Evolutionary conservation across 1,284 basidiomycete species (phyloP), one percentile per base, ranked within the genome.

Genomic region (Sphaerobolus stellatus): DNA sequence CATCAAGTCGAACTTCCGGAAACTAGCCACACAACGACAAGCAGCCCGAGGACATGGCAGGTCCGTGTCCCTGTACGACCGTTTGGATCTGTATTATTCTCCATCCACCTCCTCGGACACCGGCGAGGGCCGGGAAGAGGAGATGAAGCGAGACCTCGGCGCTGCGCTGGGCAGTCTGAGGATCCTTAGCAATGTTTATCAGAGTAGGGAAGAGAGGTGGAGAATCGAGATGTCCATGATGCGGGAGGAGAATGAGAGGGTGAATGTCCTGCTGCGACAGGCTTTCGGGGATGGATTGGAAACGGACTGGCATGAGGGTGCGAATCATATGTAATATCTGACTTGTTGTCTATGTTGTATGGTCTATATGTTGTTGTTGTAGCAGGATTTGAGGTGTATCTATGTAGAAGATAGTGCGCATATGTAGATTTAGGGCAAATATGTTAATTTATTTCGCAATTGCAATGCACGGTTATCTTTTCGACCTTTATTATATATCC

Each of bases 191-290:
- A 68, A 73, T 40, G 83, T 90, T 40, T 88, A 87, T 56, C 83
- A 83, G 28, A 77, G 83, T 58, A 72, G 86, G 16, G 85, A 87
- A 66, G 75, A 76, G 46, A 72, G 87, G 34, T 87, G 86, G 82
- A 69, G 76, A 30, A 84, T 87, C 25, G 88, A 89, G 71, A 84
- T 89, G 78, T 68, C 75, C 28, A 72, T 79, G 57, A 74, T 87
- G 54, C 72, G 74, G 47, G 82, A 84, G 31, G 88, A 90, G 57
- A 71, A 84, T n/a, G 83, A 86, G 63, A 70, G 75, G 14, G 81
- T 89, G 4, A 82, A 85, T 59, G 59, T 87, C 53, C 68, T 89
- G 48, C 67, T 90, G 46, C 72, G 72, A 58, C 85, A 88, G 68
- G 80, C 84, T 2, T 69, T 89, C 40, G 87, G 86, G 28, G 58